Evolutionary conservation across 1,284 basidiomycete genomes (phyloP), one percentile per base, ranked within the genome.

Genomic region (Cryptococcus hybrid): DNA sequence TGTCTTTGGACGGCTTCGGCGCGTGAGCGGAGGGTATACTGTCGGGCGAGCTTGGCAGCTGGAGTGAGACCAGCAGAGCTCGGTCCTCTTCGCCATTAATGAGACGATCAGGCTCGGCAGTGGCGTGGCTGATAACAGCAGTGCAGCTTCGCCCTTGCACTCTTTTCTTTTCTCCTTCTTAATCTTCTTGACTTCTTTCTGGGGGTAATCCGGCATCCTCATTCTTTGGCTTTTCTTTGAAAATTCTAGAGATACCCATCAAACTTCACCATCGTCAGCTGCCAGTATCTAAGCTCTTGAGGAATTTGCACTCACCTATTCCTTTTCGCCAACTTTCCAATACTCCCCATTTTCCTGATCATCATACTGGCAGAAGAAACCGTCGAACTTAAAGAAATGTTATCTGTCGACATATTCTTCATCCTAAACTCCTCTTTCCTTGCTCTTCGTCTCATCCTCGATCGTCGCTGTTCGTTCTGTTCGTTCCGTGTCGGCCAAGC

Each of bases 381-480:
- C 46, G 95, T 97, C n/a, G 91, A 95, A 37, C 89, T 90, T 52
- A 99, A 85, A 38, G 92, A 96, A 62, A 99, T 95, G 77, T 99
- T 99, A 77, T 99, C 94, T 47, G 93, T 96, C 56, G 89, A 92
- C 51, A 89, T 88, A 76, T 99, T 98, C 65, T 89, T 87, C 64
- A 89, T 87, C 78, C 93, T 95, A 83, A 99, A 94, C 76, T 64
- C 48, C 64, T 63, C 59, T 70, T 72, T 7, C 57, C 61, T 78
- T 77, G 82, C 84, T 6, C 82, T 84, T 12, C 83, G 51, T 88
- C 43, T 64, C 63, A 18, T 59, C 56, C 9, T 48, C 62, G 30
- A 60, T 61, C 39, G 69, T 70, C 30, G 72, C 67, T 4, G 74
- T 76, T 24, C 68, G 62, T 43, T 71, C 71, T 7, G 72, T 76